Conservation (phyloP, 169 alveolate species). For the Amoebophrya sp. region DNA sequence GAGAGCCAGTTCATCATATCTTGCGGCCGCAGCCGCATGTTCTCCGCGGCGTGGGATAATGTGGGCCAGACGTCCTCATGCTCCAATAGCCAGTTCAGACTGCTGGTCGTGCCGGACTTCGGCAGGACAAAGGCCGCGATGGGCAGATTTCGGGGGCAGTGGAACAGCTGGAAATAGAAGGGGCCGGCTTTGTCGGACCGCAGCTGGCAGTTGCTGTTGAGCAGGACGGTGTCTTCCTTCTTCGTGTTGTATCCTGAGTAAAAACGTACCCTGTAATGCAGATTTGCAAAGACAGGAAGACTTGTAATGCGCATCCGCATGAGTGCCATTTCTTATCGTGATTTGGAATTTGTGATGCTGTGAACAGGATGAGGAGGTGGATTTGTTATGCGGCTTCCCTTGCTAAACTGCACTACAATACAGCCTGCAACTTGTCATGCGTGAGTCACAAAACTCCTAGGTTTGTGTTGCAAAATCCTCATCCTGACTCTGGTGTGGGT, state of each 20-base stretch:
- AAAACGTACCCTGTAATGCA: no score
- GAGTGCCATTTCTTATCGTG: no score
- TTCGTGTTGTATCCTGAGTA: no score
- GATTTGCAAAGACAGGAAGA: no score
- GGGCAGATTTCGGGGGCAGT: neutral
- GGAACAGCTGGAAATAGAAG: neutral
- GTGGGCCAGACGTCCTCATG: neutral
- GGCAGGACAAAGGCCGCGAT: neutral
- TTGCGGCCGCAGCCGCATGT: neutral
- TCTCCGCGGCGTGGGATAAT: neutral
- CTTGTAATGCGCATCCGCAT: no score
- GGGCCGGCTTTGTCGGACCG: neutral
- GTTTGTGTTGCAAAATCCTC: no score
- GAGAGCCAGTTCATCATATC: neutral
- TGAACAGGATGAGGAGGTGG: no score
- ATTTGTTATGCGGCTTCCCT: no score
- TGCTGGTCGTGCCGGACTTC: neutral
- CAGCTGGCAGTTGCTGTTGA: neutral
- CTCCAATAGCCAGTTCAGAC: neutral
- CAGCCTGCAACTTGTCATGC: no score
- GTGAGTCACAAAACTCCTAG: no score
- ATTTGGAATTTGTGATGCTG: no score
- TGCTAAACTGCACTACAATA: no score
- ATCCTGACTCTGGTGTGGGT: neutral
- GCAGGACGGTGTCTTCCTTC: neutral